Base-by-base conservation (phyloP, 192 early-diverging fungal genomes). In the Coemansia guatemalensis region DNA sequence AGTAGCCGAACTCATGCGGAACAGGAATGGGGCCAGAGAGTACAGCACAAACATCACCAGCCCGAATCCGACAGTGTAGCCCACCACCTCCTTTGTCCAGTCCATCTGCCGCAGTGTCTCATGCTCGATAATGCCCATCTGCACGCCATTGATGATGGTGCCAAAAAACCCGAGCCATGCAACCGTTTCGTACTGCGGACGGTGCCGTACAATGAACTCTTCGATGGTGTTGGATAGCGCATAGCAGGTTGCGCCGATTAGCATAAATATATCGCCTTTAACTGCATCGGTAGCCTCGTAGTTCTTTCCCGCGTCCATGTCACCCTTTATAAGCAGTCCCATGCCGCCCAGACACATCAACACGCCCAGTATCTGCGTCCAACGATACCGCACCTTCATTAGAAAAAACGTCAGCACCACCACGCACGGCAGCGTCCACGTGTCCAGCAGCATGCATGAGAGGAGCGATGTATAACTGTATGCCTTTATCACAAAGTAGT, bases 401-500 rank as follows among this genome's bases (percentile, higher is more conserved):
- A 91, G 78, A 27, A 90, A 81, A 39, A 83, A 84, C 32, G 84
- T 85, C 44, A 93, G 56, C n/a, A 89, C 58, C 60, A 91, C 84
- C n/a, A 88, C 88, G 8, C 89, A 86, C 8, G 89, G 88, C 33
- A 86, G 86, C 4, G 89, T 84, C 90, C 90, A 91, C 21, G 89
- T 86, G 64, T 91, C 89, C 18, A 93, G 78, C 48, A 93, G 69
- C 89, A 90, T 90, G 63, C 85, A 87, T 0, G 90, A 90, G 35
- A 93, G 73, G 2, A 91, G 61, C 17, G 88, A 89, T 18, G 91
- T 93, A 65, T 91, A 91, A 61, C 70, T 76, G 58, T 84, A 93
- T 8, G 89, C 86, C 76, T 90, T 91, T 56, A 91, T 86, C 14
- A 88, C 85, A 81, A 93, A 89, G 62, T 88, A 93, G 60, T 93